Base-by-base conservation (phyloP, 2,329 filamentous ascomycete genomes). In the Graphilbum ipis-grandicollis region DNA sequence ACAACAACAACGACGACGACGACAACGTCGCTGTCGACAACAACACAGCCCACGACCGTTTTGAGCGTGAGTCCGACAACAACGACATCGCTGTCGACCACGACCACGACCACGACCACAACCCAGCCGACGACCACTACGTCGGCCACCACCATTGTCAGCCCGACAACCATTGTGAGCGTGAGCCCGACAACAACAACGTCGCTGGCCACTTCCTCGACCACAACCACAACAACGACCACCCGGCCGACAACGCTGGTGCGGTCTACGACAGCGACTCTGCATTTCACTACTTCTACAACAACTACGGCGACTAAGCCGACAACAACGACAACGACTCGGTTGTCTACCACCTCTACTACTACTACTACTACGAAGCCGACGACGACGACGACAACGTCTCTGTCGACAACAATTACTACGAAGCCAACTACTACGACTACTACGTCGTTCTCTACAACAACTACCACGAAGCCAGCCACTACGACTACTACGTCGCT, bases 241-340 rank as follows among this genome's bases (percentile, higher is more conserved):
- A 28, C 26, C 26, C 26, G 26, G 6, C 30, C 36, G 3, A 42
- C 31, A 32, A 8, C 31, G 3, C 10, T 10, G 8, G 19, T 15
- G 9, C 31, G 31, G 5, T 39, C 39, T 26, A 33, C 39, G 17
- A 38, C 38, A 23, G 46, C 45, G 9, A 46, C 46, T 14, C 45
- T 21, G 12, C 13, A 12, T 18, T n/a, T 19, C 4, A 19, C 41
- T 21, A 33, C 36, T 4, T 39, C 40, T 25, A 33, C 39, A 17
- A 37, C 39, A 19, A 46, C 45, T 6, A 45, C 45, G 14, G 45
- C 46, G 7, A 32, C 31, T 6, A 23, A 10, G 35, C 32, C 40
- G 30, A 32, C 41, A 15, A 33, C 42, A 28, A 39, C 41, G 13
- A 30, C 34, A 18, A 23, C 31, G 15, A 37, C 36, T n/a, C 22